Conservation (phyloP, 306 rosid species). For the Begonia loranthoides region DNA sequence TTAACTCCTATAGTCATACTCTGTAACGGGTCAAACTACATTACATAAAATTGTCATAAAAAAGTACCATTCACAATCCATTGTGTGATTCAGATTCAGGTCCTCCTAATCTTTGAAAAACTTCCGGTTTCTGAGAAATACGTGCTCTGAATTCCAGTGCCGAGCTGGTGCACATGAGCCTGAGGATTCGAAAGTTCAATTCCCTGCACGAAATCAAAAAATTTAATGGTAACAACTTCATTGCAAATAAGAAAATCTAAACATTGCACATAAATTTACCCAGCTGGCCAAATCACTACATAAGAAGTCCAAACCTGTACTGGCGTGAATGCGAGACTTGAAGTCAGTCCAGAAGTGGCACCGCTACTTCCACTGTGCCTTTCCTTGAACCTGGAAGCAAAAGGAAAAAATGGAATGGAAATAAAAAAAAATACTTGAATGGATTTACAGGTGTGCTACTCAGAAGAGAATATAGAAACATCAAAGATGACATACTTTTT, state of each 20-base stretch:
- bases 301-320: conserved; percentile 52
- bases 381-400: conserved; percentile 70
- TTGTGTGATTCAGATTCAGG: conserved; percentile 17
- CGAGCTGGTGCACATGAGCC: conserved; percentile 92
- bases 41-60: too few relatives aligned
- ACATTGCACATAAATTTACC: neutral
- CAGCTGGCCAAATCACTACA: neutral
- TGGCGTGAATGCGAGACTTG: conserved; percentile 94
- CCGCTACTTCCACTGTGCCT: conserved; percentile 80
- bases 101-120: conserved; percentile 79
- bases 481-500: conserved; percentile 41
- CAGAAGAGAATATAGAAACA: neutral
- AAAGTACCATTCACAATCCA: neutral
- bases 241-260: neutral
- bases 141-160: conserved; percentile 89
- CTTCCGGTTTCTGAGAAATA: conserved; percentile 95
- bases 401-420: conserved; percentile 3
- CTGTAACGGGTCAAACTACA: too few relatives aligned
- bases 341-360: conserved; percentile 83
- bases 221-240: neutral
- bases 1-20: too few relatives aligned
- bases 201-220: conserved; percentile 34
- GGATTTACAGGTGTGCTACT: too few relatives aligned
- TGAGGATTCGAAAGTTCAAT: conserved; percentile 92
- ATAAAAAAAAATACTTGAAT: neutral